These are phyloP conservation scores for Aquilaria yunnanensis DNA, from an alignment of 345 rosid species.

Conservation along the genomic window DNA sequence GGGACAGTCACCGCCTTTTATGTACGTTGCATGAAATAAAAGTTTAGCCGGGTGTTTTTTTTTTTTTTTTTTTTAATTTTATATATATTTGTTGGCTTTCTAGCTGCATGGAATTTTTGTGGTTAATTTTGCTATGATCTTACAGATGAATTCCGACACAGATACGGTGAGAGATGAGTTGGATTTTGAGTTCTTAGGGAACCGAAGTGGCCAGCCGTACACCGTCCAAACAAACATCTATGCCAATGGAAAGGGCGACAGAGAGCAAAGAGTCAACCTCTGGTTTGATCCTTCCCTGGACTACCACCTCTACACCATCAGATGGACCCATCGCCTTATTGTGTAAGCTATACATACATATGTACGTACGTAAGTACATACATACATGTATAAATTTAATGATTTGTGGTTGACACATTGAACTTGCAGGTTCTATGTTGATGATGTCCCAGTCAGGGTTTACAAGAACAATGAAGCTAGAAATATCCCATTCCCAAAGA, in stretches of 20 bases:
- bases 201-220: constrained; percentile 79
- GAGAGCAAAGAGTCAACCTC: constrained; percentile 83
- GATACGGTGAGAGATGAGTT: constrained; percentile 61
- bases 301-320: constrained; percentile 60
- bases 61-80: too few relatives aligned
- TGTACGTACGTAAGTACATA: too few relatives aligned
- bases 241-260: constrained; percentile 89
- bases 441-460: constrained; percentile 78
- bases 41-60: too few relatives aligned
- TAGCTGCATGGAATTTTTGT: too few relatives aligned
- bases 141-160: constrained; percentile 84
- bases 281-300: constrained; percentile 90
- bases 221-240: constrained; percentile 88
- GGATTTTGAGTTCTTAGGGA: constrained; percentile 93
- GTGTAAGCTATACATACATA: constrained; percentile 40
- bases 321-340: constrained; percentile 72
- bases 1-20: constrained; percentile 98
- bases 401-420: not conserved
- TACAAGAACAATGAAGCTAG: constrained; percentile 77
- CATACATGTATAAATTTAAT: too few relatives aligned
- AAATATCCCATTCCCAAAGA: constrained; percentile 56
- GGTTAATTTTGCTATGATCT: too few relatives aligned
- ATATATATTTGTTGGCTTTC: not conserved
- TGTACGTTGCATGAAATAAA: constrained; percentile 23
- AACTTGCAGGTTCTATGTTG: constrained; percentile 59